Evolutionary conservation across 441 rosid species (phyloP).

Genomic region (Breynia disticha): DNA sequence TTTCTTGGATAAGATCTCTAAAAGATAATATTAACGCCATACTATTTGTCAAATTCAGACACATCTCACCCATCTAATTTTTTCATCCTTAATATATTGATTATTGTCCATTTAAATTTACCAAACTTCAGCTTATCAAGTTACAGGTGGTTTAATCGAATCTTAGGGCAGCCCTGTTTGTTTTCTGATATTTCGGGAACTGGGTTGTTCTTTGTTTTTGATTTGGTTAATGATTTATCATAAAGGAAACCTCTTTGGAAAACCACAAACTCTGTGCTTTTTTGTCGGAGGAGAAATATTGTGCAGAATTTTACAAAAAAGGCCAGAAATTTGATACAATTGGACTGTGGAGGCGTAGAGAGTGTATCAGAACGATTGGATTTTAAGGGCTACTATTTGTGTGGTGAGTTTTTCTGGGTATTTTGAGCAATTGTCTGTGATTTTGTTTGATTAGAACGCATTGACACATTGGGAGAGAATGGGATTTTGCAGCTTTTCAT

Average conservation of each 20-base stretch:
- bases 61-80: constrained; percentile 16
- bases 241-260: neutral
- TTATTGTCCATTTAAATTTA: neutral
- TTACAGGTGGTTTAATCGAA: neutral
- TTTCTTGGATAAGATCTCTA: constrained; percentile 32
- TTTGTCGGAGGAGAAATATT: neutral
- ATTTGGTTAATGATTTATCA: neutral
- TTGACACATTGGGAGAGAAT: neutral
- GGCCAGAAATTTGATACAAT: constrained; percentile 13
- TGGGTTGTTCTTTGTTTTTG: constrained; percentile 19
- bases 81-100: neutral
- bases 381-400: neutral
- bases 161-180: constrained; percentile 10
- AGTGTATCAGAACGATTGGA: constrained; percentile 1
- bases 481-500: constrained; percentile 8
- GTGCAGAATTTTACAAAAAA: neutral
- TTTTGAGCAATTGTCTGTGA: neutral
- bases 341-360: constrained; percentile 17
- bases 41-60: constrained; percentile 8
- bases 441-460: neutral
- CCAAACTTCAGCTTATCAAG: neutral
- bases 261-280: neutral
- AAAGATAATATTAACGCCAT: constrained; percentile 1
- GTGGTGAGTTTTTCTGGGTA: constrained; percentile 20
- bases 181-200: constrained; percentile 11